Conservation (phyloP, 331 rosid species). For the Malus hybrid region DNA sequence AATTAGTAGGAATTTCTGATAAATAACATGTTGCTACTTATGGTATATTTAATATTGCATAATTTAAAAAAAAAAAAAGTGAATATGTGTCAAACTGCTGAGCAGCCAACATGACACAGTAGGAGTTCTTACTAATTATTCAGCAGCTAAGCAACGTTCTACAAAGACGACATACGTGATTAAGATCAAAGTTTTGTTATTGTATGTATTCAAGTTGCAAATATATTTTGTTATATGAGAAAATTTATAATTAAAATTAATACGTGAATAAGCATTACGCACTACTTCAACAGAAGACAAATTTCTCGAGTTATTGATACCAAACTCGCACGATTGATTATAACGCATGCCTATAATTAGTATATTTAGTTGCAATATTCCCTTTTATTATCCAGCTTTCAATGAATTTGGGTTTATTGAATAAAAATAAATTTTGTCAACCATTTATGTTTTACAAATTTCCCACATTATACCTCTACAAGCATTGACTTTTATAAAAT, state of each 20-base stretch:
- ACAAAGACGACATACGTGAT: background rate
- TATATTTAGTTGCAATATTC: background rate
- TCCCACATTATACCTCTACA: background rate
- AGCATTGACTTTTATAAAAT: background rate
- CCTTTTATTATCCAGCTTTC: background rate
- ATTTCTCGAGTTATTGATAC: too few species aligned
- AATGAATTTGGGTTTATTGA: background rate
- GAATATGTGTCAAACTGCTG: too few species aligned
- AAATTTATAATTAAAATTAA: too few species aligned
- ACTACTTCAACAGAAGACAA: background rate
- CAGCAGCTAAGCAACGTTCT: too few species aligned
- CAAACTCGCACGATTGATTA: background rate
- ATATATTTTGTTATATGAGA: background rate
- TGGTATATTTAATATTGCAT: too few species aligned
- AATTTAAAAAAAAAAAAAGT: too few species aligned
- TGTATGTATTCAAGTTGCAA: background rate
- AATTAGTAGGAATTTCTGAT: too few species aligned
- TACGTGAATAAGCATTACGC: too few species aligned
- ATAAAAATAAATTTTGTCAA: background rate
- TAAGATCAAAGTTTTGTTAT: background rate
- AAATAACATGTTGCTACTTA: too few species aligned
- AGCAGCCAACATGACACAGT: too few species aligned
- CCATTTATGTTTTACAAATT: background rate
- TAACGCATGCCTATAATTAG: background rate
- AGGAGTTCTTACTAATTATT: too few species aligned